These are phyloP conservation scores for Solanum chiquidenum DNA, from an alignment of 257 asterid genomes.

Conservation along the genomic window DNA sequence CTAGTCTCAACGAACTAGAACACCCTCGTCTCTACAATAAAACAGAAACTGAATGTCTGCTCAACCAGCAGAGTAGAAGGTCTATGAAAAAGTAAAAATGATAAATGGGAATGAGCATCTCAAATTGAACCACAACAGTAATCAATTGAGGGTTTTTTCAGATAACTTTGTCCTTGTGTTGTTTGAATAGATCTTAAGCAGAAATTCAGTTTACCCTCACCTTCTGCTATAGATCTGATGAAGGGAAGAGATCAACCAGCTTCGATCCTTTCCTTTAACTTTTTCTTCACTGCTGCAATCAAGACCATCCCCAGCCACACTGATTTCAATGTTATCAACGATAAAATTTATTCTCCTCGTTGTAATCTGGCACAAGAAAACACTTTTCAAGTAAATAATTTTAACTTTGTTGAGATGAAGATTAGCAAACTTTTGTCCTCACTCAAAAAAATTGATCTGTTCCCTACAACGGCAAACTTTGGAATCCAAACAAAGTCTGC, in stretches of 20 bases:
- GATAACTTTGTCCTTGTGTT: background rate
- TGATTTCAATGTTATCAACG: conserved; percentile 54
- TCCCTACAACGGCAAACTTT: background rate
- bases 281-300: conserved; percentile 35
- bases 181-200: conserved; percentile 7
- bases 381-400: background rate
- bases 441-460: background rate
- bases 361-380: conserved; percentile 51
- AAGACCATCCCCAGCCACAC: conserved; percentile 32
- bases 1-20: background rate
- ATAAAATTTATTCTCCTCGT: conserved; percentile 86
- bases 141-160: background rate
- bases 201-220: conserved; percentile 30
- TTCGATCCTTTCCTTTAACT: conserved; percentile 76
- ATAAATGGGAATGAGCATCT: background rate
- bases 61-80: background rate
- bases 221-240: conserved; percentile 99
- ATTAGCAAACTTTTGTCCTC: background rate
- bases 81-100: background rate
- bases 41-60: background rate
- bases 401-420: background rate
- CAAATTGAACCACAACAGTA: background rate
- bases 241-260: conserved; percentile 90
- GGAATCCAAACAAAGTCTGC: background rate
- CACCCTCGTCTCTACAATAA: background rate